A percentile compares a stretch with the other conserved stretches of the same genome.
Evolutionary conservation across 2,329 filamentous ascomycete species (phyloP).

Genomic region (Pleoardoris graminearum): DNA sequence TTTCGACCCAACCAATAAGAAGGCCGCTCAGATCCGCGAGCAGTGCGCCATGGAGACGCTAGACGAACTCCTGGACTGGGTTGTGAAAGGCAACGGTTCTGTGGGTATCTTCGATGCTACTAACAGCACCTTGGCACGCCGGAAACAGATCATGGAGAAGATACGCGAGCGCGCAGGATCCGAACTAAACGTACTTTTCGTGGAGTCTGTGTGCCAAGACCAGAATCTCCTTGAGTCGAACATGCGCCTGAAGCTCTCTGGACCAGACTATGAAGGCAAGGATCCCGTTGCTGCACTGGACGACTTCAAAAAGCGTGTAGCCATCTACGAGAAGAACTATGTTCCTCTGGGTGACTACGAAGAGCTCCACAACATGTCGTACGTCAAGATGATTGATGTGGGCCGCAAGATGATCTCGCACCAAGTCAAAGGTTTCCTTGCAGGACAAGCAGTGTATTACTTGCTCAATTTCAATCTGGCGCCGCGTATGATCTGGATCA

Average conservation of each 20-base stretch:
- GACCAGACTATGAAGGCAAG: constrained; percentile 93
- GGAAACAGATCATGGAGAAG: constrained; percentile 79
- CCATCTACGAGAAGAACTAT: constrained; percentile 92
- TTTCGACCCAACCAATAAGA: constrained; percentile 87
- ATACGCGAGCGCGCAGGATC: constrained; percentile 83
- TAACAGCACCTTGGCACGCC: constrained; percentile 87
- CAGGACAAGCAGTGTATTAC: constrained; percentile 90
- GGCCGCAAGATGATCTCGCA: constrained; percentile 91
- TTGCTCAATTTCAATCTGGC: constrained; percentile 96
- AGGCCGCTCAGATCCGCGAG: constrained; percentile 81
- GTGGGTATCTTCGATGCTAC: constrained; percentile 97
- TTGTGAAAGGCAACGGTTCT: constrained; percentile 78
- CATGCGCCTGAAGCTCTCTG: constrained; percentile 94
- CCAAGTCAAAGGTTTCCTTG: constrained; percentile 87
- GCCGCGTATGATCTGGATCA: constrained; percentile 97
- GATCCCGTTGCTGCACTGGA: constrained; percentile 81
- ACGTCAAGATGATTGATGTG: constrained; percentile 97
- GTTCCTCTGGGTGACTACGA: constrained; percentile 88
- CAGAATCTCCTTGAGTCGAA: constrained; percentile 85
- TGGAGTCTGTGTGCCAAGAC: constrained; percentile 92
- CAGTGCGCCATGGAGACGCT: constrained; percentile 90
- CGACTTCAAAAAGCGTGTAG: constrained; percentile 92
- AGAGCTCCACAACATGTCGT: constrained; percentile 87
- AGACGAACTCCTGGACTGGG: constrained; percentile 88
- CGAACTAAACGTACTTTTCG: constrained; percentile 85